phyloP scores from a whole-genome alignment of 2,329 filamentous ascomycete genomes.

The Fusarium burgessii region DNA sequence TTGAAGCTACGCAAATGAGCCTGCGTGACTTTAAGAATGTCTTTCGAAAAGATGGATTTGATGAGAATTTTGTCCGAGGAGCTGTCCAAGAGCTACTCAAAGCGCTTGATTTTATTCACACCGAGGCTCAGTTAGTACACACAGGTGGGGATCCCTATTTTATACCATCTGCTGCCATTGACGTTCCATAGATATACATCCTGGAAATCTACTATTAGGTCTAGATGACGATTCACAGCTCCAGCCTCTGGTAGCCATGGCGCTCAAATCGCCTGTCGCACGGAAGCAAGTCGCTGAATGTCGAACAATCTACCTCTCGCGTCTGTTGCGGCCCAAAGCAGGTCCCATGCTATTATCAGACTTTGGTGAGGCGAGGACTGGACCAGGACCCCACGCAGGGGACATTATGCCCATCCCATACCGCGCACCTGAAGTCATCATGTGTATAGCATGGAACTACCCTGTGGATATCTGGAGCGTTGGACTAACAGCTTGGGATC shows the following conservation, averaged over 20 bases:
- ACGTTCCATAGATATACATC: slow-evolving; percentile 40
- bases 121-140: slow-evolving; percentile 48
- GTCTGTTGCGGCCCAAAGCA: slow-evolving; percentile 40
- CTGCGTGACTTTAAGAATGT: slow-evolving; percentile 50
- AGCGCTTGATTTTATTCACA: slow-evolving; percentile 53
- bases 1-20: slow-evolving; percentile 48
- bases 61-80: slow-evolving; percentile 48
- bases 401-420: slow-evolving; percentile 48
- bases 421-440: slow-evolving; percentile 43
- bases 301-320: slow-evolving; percentile 46
- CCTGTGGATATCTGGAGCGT: slow-evolving; percentile 49
- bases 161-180: neutral
- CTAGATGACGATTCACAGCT: slow-evolving; percentile 40
- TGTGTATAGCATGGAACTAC: slow-evolving; percentile 43
- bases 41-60: slow-evolving; percentile 40
- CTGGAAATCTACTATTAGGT: slow-evolving; percentile 44
- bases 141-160: slow-evolving; percentile 43
- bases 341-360: slow-evolving; percentile 47
- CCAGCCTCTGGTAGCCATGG: slow-evolving; percentile 36
- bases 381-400: slow-evolving; percentile 43
- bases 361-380: slow-evolving; percentile 46
- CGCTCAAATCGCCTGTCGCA: slow-evolving; percentile 40
- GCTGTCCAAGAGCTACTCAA: slow-evolving; percentile 48
- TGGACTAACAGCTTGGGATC: slow-evolving; percentile 45
- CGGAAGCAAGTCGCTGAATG: slow-evolving; percentile 29